These are phyloP conservation scores for Hypoxylon sp. DNA, from an alignment of 2,329 filamentous ascomycete genomes.

Conservation along the genomic window DNA sequence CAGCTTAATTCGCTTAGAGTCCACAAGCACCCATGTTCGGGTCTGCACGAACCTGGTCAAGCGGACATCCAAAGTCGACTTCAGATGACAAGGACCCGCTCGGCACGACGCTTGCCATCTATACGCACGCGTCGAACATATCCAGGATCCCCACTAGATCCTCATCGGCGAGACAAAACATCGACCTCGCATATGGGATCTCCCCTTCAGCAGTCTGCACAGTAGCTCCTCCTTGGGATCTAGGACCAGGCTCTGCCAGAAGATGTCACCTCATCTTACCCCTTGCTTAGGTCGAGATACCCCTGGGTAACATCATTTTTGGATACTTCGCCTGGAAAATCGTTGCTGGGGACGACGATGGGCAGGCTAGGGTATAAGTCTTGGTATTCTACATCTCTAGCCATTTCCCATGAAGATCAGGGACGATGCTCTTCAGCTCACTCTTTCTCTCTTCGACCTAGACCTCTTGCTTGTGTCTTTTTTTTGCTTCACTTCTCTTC, in stretches of 20 bases:
- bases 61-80: conserved; percentile 34
- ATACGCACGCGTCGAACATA: conserved; percentile 16
- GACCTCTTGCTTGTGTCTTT: conserved; percentile 18
- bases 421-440: conserved; percentile 32
- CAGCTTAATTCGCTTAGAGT: conserved; percentile 12
- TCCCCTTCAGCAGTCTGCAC: conserved; percentile 18
- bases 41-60: conserved; percentile 31
- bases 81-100: conserved; percentile 38
- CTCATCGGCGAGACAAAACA: conserved; percentile 23
- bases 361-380: conserved; percentile 35
- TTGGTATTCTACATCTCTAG: conserved; percentile 36
- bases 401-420: conserved; percentile 36
- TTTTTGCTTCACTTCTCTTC: conserved; percentile 31
- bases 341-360: conserved; percentile 23
- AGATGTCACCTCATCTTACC: conserved; percentile 32
- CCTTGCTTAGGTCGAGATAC: conserved; percentile 20
- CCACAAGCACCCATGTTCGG: conserved; percentile 11
- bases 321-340: conserved; percentile 16
- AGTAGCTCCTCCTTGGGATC: conserved; percentile 24
- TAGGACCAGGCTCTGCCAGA: conserved; percentile 26
- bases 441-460: conserved; percentile 33
- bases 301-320: conserved; percentile 38
- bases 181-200: conserved; percentile 30
- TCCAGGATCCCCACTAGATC: conserved; percentile 26
- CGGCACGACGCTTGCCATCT: conserved; percentile 33